A percentile compares a stretch with the other conserved stretches of the same genome.
Evolutionary conservation across 176 grass and related monocot species (phyloP).

Genomic region (Aegilops speltoides): DNA sequence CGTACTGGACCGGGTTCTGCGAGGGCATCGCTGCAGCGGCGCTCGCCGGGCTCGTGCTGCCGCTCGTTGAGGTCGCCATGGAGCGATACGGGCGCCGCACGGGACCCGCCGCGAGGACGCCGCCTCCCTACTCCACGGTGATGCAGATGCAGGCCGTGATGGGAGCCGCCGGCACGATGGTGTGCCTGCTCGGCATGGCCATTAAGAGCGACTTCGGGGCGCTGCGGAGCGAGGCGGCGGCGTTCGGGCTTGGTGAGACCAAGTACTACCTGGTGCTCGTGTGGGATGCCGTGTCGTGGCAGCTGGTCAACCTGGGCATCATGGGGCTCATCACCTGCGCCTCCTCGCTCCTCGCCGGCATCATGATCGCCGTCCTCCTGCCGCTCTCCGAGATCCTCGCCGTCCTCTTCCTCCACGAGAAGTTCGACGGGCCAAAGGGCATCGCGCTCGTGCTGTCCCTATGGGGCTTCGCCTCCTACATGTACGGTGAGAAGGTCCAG

Average conservation of each 20-base stretch:
- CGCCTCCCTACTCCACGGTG: conserved; percentile 35
- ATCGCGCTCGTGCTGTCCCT: conserved; percentile 55
- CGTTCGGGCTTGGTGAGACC: conserved; percentile 55
- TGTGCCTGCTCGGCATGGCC: conserved; percentile 73
- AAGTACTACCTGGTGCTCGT: conserved; percentile 66
- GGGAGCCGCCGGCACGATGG: conserved; percentile 43
- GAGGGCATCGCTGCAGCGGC: conserved; percentile 56
- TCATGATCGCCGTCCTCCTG: conserved; percentile 60
- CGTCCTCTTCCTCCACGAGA: conserved; percentile 72
- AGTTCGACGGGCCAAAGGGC: conserved; percentile 64
- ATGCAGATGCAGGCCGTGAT: conserved; percentile 80
- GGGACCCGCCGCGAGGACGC: conserved; percentile 12
- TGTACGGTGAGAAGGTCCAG: conserved; percentile 38
- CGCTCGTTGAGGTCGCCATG: conserved; percentile 62
- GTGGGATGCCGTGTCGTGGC: conserved; percentile 59
- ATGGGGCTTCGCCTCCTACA: conserved; percentile 51
- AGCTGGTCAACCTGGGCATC: conserved; percentile 54
- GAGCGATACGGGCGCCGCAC: conserved; percentile 28
- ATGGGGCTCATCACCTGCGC: conserved; percentile 62
- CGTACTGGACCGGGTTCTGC: conserved; percentile 61
- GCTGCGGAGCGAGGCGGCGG: conserved; percentile 48
- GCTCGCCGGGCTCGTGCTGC: conserved; percentile 53
- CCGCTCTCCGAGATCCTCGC: conserved; percentile 57
- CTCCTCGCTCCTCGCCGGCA: conserved; percentile 63
- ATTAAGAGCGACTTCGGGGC: conserved; percentile 61